phyloP scores from a whole-genome alignment of 1,284 basidiomycete species.

The Cryptococcus hybrid region DNA sequence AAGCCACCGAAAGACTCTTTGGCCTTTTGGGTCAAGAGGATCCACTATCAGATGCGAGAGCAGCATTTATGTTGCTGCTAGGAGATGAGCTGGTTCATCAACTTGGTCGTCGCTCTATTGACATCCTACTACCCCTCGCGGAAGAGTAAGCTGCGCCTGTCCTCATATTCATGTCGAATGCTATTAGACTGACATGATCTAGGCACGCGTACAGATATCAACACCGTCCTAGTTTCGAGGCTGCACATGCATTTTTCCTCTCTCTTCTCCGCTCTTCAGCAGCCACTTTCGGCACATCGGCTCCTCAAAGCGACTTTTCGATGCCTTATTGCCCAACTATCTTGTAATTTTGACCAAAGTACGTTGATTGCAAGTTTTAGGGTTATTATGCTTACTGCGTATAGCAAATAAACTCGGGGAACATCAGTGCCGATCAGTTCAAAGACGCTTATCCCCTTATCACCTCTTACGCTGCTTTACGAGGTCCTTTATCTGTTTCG shows the following conservation, averaged over 20 bases:
- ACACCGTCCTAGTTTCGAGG: constrained; percentile 30
- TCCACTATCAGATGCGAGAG: constrained; percentile 9
- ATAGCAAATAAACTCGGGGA: constrained; percentile 19
- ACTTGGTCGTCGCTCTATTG: constrained; percentile 19
- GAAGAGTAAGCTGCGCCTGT: constrained; percentile 20
- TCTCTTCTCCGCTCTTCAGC: constrained; percentile 22
- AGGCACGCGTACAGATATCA: constrained; percentile 26
- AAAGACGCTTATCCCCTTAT: constrained; percentile 25
- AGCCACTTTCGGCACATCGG: constrained; percentile 1
- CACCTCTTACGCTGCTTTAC: constrained; percentile 17
- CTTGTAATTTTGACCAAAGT: constrained; percentile 24
- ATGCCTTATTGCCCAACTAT: constrained; percentile 23
- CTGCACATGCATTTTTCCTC: constrained; percentile 31
- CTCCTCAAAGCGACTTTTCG: constrained; percentile 23
- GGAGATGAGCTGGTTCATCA: constrained; percentile 31
- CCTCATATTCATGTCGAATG: background rate
- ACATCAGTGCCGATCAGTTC: constrained; percentile 30
- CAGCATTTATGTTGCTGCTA: constrained; percentile 22
- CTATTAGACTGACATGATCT: background rate
- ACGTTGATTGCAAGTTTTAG: background rate
- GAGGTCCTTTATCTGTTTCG: constrained; percentile 7
- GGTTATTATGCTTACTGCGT: background rate
- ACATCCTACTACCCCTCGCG: constrained; percentile 21
- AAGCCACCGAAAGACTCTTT: constrained; percentile 5
- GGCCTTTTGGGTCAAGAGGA: background rate